A percentile compares a stretch with the other conserved stretches of the same genome.
These are phyloP conservation scores for Centrapalus pauciflorus DNA, from an alignment of 129 eudicot species.

Conservation along the genomic window DNA sequence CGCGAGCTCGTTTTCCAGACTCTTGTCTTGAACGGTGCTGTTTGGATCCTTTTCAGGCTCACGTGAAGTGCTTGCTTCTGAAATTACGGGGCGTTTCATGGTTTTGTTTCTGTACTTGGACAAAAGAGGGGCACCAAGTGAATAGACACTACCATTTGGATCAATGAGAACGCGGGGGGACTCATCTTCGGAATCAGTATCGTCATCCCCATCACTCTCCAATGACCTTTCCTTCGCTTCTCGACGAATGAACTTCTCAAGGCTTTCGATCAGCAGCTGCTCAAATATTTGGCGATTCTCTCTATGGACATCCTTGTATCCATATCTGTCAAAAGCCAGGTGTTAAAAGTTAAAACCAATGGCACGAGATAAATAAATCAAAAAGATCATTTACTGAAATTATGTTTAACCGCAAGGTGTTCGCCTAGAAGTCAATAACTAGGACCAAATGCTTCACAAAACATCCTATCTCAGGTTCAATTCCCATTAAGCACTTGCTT, in stretches of 20 bases:
- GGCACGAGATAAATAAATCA: too few relatives aligned
- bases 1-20: slow-evolving; percentile 82
- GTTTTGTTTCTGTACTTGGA: slow-evolving; percentile 37
- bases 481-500: neutral
- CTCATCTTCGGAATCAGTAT: slow-evolving; percentile 43
- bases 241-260: slow-evolving; percentile 89
- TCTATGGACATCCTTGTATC: slow-evolving; percentile 92
- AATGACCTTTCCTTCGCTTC: slow-evolving; percentile 92
- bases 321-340: slow-evolving; percentile 47
- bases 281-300: slow-evolving; percentile 86
- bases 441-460: neutral
- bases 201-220: slow-evolving; percentile 72
- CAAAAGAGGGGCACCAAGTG: slow-evolving; percentile 77
- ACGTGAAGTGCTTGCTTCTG: slow-evolving; percentile 57
- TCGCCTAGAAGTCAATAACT: neutral
- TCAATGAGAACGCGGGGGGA: slow-evolving; percentile 48
- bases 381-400: too few relatives aligned
- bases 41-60: slow-evolving; percentile 24
- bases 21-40: slow-evolving; percentile 47
- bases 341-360: too few relatives aligned
- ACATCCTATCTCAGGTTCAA: neutral
- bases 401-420: neutral
- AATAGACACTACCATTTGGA: slow-evolving; percentile 62
- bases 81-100: slow-evolving; percentile 25
- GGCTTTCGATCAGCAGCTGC: slow-evolving; percentile 78